A percentile compares a stretch with the other conserved stretches of the same genome.
Evolutionary conservation across 2,329 filamentous ascomycete species (phyloP).

Genomic region (Ceratocystis harringtonii): DNA sequence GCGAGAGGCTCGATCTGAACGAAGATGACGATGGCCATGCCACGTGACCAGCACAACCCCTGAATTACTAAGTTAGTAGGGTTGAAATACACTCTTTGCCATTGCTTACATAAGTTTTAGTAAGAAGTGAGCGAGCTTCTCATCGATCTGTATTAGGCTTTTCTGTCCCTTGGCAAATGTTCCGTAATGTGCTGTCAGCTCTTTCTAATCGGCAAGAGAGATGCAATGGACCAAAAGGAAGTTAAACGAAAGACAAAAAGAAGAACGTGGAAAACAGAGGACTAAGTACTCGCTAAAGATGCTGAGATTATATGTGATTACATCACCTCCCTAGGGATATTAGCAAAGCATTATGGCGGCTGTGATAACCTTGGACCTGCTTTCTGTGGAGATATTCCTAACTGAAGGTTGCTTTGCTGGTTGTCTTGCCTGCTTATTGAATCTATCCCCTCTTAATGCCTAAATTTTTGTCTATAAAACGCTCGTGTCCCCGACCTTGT

Average conservation of each 20-base stretch:
- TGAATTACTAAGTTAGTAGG: background rate
- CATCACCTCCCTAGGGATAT: background rate
- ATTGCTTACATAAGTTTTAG: background rate
- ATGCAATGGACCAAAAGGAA: background rate
- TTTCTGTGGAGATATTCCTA: no score
- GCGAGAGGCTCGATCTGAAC: background rate
- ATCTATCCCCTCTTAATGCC: background rate
- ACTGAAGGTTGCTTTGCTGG: no score
- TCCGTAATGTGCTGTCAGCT: conserved; percentile 13
- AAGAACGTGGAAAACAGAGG: background rate
- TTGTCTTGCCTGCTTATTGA: no score
- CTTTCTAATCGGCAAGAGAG: conserved; percentile 13
- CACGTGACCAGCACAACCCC: background rate
- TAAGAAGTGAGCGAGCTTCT: background rate
- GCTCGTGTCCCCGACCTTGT: background rate
- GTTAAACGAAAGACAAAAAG: background rate
- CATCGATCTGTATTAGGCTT: no score
- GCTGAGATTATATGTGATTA: background rate
- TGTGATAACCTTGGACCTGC: background rate
- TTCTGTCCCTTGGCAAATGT: background rate
- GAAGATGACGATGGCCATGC: background rate
- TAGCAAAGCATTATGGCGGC: background rate
- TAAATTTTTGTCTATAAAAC: conserved; percentile 3
- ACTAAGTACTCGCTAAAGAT: background rate
- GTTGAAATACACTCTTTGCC: background rate